phyloP scores from a whole-genome alignment of 805 yeast genomes.

The Pichia eremophila region DNA sequence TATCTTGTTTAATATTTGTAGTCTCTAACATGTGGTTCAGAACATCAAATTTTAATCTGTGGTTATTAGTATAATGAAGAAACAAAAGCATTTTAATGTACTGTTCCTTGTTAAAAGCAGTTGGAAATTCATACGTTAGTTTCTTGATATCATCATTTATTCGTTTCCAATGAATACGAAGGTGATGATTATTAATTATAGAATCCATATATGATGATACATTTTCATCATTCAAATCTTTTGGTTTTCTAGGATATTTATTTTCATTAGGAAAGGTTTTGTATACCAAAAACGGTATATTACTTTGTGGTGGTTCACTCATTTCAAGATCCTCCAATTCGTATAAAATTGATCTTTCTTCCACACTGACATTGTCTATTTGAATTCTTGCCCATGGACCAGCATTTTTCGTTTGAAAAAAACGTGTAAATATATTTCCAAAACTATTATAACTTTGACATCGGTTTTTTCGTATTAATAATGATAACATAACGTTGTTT shows the following conservation, averaged over 20 bases:
- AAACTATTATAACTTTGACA: too few relatives aligned
- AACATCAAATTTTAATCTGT: constrained; percentile 11
- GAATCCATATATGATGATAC: not conserved
- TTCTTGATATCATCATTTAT: not conserved
- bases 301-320: not conserved
- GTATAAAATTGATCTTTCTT: not conserved
- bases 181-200: not conserved
- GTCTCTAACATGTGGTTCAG: constrained; percentile 15
- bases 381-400: not conserved
- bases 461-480: too few relatives aligned
- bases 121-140: constrained; percentile 6
- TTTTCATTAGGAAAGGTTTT: not conserved
- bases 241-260: not conserved
- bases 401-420: not conserved
- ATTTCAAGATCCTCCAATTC: not conserved
- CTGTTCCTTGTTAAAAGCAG: constrained; percentile 13
- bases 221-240: not conserved
- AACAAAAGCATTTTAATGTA: constrained; percentile 11
- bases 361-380: not conserved
- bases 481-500: too few relatives aligned
- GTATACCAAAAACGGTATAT: not conserved
- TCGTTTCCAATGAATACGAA: not conserved
- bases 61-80: constrained; percentile 16
- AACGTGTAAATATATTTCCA: too few relatives aligned
- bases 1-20: constrained; percentile 15